Conservation (phyloP, 306 rosid genomes). For the Quercus ilex region DNA sequence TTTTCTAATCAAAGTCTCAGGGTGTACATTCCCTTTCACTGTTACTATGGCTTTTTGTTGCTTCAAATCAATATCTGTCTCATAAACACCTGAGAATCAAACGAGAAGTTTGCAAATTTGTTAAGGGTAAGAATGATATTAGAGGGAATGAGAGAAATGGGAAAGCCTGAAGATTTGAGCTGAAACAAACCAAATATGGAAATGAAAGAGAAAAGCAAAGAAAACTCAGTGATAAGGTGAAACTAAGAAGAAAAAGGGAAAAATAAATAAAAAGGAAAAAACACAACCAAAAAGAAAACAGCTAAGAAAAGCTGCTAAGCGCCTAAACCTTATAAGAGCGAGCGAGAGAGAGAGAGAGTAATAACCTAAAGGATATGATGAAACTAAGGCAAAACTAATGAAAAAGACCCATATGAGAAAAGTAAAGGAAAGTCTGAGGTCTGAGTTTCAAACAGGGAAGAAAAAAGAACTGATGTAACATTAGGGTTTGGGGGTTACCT, state of each 20-base stretch:
- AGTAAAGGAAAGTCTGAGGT: no score
- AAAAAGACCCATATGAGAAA: background rate
- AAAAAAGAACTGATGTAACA: background rate
- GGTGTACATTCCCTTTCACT: constrained; percentile 62
- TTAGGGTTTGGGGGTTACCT: constrained; percentile 32
- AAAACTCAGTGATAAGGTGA: background rate
- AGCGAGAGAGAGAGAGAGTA: background rate
- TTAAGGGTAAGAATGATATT: background rate
- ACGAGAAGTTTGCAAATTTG: background rate
- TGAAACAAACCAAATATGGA: background rate
- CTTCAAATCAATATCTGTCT: constrained; percentile 50
- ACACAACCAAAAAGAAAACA: background rate
- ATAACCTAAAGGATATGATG: background rate
- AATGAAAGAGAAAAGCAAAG: background rate
- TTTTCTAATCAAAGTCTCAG: constrained; percentile 51
- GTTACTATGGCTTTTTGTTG: constrained; percentile 58
- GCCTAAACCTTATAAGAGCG: no score
- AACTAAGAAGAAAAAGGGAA: background rate
- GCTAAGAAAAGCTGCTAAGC: background rate
- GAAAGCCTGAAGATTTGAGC: background rate
- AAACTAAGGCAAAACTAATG: background rate
- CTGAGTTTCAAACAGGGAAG: background rate
- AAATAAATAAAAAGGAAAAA: no score
- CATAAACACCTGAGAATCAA: constrained; percentile 58
- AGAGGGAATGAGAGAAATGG: background rate